Evolutionary conservation across 257 asterid species (phyloP), one percentile per base, ranked within the genome.

Genomic region (Petunia axillaris): DNA sequence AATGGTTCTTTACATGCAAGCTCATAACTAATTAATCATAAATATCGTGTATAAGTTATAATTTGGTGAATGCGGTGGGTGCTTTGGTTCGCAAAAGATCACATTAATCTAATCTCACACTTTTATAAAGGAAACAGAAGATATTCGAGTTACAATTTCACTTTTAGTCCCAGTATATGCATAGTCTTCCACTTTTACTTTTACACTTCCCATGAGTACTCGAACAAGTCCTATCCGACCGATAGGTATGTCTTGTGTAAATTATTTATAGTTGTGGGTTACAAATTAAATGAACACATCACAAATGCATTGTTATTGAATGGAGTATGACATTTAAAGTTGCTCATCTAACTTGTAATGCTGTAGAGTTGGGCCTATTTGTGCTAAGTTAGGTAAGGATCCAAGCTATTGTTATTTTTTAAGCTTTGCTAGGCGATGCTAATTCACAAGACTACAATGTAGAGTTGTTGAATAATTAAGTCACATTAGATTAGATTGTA

Each of bases 1-100:
- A 10, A 35, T 46, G 14, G 43, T 71, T 46, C 77, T 71, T 71
- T 71, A 71, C 77, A 25, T 71, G 77, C 58, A 70, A 48, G 46
- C 14, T 46, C 4, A 71, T 1, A 48, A 46, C 25, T 46, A 46
- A 70, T 46, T 44, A 53, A 68, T n/a, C 25, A 3, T 70, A 70
- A 70, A 70, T 57, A 44, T 15, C 43, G 53, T 64, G n/a, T 44
- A 70, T 70, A 70, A 46, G 16, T 1, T 46, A 70, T 46, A 44
- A 46, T 70, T 70, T 46, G 59, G 48, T 70, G 14, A 70, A 46
- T 2, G 59, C 6, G 41, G 38, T 66, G 15, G 15, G 75, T 53
- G 3, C 75, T 66, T 66, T 64, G 40, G 75, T 66, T 66, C 75
- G 41, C 54, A 41, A 66, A 38, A 66, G 11, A 46, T 70, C 77